Evolutionary conservation across 225 moss, liverwort and hornwort species (phyloP), one percentile per base, ranked within the genome.

Genomic region (Polytrichum commune): DNA sequence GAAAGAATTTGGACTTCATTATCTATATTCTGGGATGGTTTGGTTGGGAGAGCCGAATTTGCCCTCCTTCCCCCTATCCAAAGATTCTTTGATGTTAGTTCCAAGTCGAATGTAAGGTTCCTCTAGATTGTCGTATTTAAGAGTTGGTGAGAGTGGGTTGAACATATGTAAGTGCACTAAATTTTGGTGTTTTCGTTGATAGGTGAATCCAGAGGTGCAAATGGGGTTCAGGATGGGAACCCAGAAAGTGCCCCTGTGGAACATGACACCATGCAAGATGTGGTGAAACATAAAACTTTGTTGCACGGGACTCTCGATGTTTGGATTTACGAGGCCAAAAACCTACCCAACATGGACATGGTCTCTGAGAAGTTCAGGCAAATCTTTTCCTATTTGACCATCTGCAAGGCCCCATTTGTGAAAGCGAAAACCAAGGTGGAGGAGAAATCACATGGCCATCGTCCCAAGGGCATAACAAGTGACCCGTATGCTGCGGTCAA

Each of bases 281-380:
- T 85, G 5, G 79, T 88, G 5, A 85, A 89, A 5, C 28, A 46
- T 8, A 77, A 72, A n/a, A 73, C 76, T 19, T 86, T 93, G 18
- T 76, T 96, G 1, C 92, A 93, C 61, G 93, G 92, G 66, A 89
- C 96, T 2, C 68, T 93, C 1, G 90, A 88, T 54, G 87, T 92
- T 28, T 81, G 76, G 79, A 68, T 96, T 25, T 66, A 68, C 26
- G 66, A 81, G 67, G 93, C 96, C 53, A 83, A 63, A 64, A 65
- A 71, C 19, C 73, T 96, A 53, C 92, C 93, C 4, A 96, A 96
- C 75, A 93, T 93, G 96, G 93, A 96, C 77, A 0, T 88, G 53
- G 25, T 90, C n/a, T 93, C 92, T 1, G 92, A 93, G 63, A 92
- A 80, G 75, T 68, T 89, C 0, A 84, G 90, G 16, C 90, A 90